Evolutionary conservation across 768 basidiomycete genomes (phyloP), one percentile per base, ranked within the genome.

Genomic region (Lyophyllum shimeji): DNA sequence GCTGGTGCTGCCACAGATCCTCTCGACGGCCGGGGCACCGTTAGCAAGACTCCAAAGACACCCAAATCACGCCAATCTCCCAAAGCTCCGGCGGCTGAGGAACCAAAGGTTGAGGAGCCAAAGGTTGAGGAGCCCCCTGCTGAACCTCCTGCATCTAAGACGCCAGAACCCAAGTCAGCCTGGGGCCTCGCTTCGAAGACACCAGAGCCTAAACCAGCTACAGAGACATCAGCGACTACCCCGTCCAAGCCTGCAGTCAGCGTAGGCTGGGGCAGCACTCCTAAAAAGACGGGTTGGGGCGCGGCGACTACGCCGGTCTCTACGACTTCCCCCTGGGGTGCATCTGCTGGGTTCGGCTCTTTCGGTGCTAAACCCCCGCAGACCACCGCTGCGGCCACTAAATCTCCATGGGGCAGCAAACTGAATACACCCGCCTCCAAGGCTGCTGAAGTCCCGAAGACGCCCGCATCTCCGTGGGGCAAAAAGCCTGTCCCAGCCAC

Each of bases 401-500:
- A 55, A 37, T 48, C 57, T 7, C 25, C 47, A 42, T 53, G 57
- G 60, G 50, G 47, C 23, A 55, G 52, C 43, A 60, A 60, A 25
- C 3, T 34, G n/a, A 57, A 47, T 18, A 60, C 60, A 20, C 60
- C 60, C 6, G 31, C 21, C 7, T 53, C 52, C 20, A 55, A 37
- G 34, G 34, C 34, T 17, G 15, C 34, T 8, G 34, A 37, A 17
- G 12, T 37, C 12, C 5, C 52, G 1, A 57, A 54, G 18, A 40
- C 51, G 12, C 51, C 59, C 9, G 42, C 21, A 33, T 55, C 57
- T 7, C 57, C 60, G n/a, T 61, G 60, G 60, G 57, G 60, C 20
- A 52, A 49, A 11, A 55, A 60, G 29, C 56, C 46, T 48, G 45
- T 44, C 12, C 34, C 48, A 15, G 8, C 17, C n/a, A n/a, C 40